phyloP scores from a whole-genome alignment of 2,329 filamentous ascomycete species.

The Ophiobolus disseminans region DNA sequence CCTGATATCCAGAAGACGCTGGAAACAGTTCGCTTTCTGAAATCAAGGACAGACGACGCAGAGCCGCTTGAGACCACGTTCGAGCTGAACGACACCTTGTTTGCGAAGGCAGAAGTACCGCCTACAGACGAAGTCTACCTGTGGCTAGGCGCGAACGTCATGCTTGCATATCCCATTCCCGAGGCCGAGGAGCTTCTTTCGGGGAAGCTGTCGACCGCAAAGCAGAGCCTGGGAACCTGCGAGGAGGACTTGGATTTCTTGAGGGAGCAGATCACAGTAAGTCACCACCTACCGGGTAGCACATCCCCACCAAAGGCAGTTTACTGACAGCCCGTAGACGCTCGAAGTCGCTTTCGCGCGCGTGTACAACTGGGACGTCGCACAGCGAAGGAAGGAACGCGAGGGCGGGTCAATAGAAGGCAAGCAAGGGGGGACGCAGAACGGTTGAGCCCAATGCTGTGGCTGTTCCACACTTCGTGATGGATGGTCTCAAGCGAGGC shows the following conservation, averaged over 20 bases:
- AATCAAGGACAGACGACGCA: slow-evolving; percentile 71
- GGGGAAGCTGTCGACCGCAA: slow-evolving; percentile 79
- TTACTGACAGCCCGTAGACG: slow-evolving; percentile 65
- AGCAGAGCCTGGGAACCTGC: slow-evolving; percentile 81
- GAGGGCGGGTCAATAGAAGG: slow-evolving; percentile 60
- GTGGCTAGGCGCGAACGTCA: slow-evolving; percentile 98
- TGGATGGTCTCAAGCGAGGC: no score
- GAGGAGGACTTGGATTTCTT: slow-evolving; percentile 97
- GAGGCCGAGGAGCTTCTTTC: slow-evolving; percentile 83
- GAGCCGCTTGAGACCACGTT: slow-evolving; percentile 90
- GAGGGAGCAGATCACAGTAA: slow-evolving; percentile 91
- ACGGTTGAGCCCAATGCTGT: slow-evolving; percentile 29
- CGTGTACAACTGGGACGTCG: slow-evolving; percentile 99
- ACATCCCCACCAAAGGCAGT: not conserved
- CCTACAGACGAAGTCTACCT: slow-evolving; percentile 91
- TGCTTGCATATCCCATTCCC: slow-evolving; percentile 90
- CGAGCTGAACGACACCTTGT: slow-evolving; percentile 95
- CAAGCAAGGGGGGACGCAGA: slow-evolving; percentile 37
- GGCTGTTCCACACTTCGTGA: no score
- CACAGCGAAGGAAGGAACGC: slow-evolving; percentile 92
- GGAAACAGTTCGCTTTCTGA: slow-evolving; percentile 86
- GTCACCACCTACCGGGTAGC: not conserved
- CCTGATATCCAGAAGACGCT: slow-evolving; percentile 96
- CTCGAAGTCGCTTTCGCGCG: slow-evolving; percentile 95
- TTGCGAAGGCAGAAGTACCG: slow-evolving; percentile 82